Conservation (phyloP, 2,329 filamentous ascomycete genomes). For the Aciculosporium take region DNA sequence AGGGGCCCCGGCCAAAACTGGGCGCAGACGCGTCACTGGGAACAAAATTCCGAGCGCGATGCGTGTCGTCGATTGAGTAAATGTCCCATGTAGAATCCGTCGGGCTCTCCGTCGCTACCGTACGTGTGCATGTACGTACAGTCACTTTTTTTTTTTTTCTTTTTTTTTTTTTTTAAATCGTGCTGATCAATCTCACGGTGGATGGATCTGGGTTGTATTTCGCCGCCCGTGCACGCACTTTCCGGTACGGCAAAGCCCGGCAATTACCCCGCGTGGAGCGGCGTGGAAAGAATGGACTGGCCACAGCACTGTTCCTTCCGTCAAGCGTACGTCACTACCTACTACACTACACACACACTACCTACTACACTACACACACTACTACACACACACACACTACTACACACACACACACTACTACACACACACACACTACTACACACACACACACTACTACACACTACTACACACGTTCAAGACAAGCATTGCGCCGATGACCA, state of each 20-base stretch:
- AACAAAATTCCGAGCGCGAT: background rate
- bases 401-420: background rate
- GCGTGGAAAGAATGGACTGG: background rate
- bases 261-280: background rate
- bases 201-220: conserved; percentile 1
- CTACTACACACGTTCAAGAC: too few relatives aligned
- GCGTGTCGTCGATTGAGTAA: background rate
- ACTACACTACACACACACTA: background rate
- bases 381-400: too few relatives aligned
- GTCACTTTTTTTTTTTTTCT: too few relatives aligned
- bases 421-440: too few relatives aligned
- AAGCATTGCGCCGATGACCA: too few relatives aligned
- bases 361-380: too few relatives aligned
- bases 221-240: background rate
- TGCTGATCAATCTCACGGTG: background rate
- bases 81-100: background rate
- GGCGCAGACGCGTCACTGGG: background rate
- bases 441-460: too few relatives aligned
- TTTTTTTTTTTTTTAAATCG: background rate
- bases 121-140: too few relatives aligned
- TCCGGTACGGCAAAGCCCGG: background rate
- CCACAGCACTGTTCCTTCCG: background rate
- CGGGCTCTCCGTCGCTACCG: background rate
- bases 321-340: conserved; percentile 1
- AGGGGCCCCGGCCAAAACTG: too few relatives aligned